Conservation (phyloP, 805 yeast species). For the Saturnispora besseyi region DNA sequence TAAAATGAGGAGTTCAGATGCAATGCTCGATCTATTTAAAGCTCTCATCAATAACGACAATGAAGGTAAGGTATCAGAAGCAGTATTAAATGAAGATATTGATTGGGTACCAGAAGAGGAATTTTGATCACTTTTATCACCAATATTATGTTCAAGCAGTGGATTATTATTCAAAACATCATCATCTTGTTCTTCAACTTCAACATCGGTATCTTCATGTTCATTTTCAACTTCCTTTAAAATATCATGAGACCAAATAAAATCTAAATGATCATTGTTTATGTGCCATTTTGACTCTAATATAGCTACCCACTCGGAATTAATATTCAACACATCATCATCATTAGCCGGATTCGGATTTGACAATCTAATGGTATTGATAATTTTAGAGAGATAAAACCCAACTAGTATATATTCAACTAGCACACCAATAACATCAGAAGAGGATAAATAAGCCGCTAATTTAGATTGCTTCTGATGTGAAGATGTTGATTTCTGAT, state of each 20-base stretch:
- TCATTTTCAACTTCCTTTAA: conserved; percentile 3
- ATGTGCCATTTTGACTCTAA: conserved; percentile 3
- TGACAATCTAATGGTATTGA: not conserved
- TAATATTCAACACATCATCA: conserved; percentile 5
- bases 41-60: conserved; percentile 14
- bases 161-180: conserved; percentile 1
- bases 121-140: conserved; percentile 6
- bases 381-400: conserved; percentile 5
- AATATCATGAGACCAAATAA: conserved; percentile 7
- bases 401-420: conserved; percentile 22
- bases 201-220: not conserved
- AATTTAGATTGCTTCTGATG: conserved; percentile 17
- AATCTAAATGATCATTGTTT: conserved; percentile 1
- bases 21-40: conserved; percentile 21
- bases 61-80: conserved; percentile 6
- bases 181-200: conserved; percentile 1
- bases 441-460: conserved; percentile 25
- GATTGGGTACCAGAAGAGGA: not conserved
- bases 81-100: not conserved
- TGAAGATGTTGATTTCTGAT: not conserved
- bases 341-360: conserved; percentile 7
- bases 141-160: conserved; percentile 17
- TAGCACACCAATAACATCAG: conserved; percentile 24
- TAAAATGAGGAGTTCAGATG: conserved; percentile 24
- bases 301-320: conserved; percentile 1